Base-by-base conservation (phyloP, 2,329 filamentous ascomycete genomes). In the Nemania abortiva region DNA sequence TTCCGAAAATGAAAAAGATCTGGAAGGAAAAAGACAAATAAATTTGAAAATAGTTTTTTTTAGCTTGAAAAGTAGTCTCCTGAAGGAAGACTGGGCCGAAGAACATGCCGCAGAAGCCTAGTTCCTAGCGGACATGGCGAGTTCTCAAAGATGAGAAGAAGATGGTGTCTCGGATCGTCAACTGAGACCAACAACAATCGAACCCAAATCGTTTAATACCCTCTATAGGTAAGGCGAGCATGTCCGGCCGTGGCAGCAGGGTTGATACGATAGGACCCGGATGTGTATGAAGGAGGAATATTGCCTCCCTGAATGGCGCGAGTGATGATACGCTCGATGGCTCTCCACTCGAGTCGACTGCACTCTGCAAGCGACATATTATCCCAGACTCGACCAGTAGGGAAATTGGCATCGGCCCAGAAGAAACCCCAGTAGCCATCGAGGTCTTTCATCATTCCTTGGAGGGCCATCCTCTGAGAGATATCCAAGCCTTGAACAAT, bases 381-480 rank as follows among this genome's bases (percentile, higher is more conserved):
- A 68, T 88, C 86, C 65, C 87, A 86, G 0, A 69, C 74, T 1
- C 73, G 74, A 1, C 85, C 84, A 24, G 74, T 69, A 4, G 79
- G 81, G 65, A 84, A 82, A 42, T 79, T 77, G 22, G 86, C 73
- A 74, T 87, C 84, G 34, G 81, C 78, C 81, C 84, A 87, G 73
- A 87, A 84, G 75, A 83, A 87, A 15, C 87, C 86, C 79, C 87
- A 87, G 77, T 87, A 84, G 56, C 78, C 76, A 68, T 83, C 80
- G 0, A 82, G 84, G 24, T 77, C 27, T 22, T 63, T 11, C 62
- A 64, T 57, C 29, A 39, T 54, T 2, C 34, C 20, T 34, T 82
- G 75, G 6, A 87, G 76, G 1, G 76, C 67, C 13, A 79, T 79
- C 58, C 83, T 84, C 67, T 85, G 81, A 6, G 77, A 77, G 24